phyloP scores from a whole-genome alignment of 345 rosid genomes.

The Salix caprea region DNA sequence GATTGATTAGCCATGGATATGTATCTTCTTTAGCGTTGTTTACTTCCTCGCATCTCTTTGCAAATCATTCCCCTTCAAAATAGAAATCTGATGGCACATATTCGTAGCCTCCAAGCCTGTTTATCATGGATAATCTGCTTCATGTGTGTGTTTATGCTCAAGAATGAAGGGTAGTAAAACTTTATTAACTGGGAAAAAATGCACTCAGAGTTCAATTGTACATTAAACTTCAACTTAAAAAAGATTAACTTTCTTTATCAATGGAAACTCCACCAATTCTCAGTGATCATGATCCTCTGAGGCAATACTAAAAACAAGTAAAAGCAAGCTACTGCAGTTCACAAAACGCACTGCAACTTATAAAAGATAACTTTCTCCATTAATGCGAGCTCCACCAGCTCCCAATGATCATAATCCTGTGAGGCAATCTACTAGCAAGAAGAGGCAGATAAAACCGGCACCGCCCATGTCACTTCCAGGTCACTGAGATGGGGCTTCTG shows the following conservation, averaged over 20 bases:
- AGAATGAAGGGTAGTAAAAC: not conserved
- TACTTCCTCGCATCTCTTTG: no score
- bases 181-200: not conserved
- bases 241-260: not conserved
- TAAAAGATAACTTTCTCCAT: not conserved
- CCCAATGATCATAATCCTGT: not conserved
- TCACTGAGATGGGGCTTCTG: conserved; percentile 81
- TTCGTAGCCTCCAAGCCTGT: no score
- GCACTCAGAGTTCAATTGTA: not conserved
- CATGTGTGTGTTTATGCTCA: not conserved
- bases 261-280: not conserved
- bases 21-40: no score
- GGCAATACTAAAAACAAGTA: conserved; percentile 4
- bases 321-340: not conserved
- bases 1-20: no score
- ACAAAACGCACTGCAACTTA: conserved; percentile 29
- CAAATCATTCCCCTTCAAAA: no score
- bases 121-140: not conserved
- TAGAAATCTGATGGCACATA: no score
- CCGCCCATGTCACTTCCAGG: conserved; percentile 30
- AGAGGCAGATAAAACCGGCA: not conserved
- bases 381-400: not conserved
- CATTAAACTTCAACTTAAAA: conserved; percentile 7
- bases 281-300: not conserved
- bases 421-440: conserved; percentile 6